These are phyloP conservation scores for Parmelia sp. DNA, from an alignment of 495 filamentous ascomycete species.

Conservation along the genomic window DNA sequence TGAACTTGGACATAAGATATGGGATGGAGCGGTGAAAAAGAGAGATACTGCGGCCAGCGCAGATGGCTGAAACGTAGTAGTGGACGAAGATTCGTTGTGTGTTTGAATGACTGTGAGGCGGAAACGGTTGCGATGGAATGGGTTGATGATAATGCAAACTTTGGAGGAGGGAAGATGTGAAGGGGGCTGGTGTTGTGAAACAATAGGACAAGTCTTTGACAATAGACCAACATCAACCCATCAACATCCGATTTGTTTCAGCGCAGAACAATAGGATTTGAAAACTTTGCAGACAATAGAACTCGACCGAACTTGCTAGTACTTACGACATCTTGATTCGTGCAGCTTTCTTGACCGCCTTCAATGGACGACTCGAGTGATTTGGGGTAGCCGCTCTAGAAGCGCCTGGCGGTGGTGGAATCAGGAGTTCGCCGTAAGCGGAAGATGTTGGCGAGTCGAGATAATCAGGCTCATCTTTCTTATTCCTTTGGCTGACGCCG, in stretches of 20 bases:
- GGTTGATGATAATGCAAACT: too few relatives aligned
- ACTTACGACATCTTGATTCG: constrained; percentile 69
- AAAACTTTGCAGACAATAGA: neutral
- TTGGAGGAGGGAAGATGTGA: neutral
- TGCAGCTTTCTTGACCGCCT: constrained; percentile 50
- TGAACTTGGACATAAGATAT: neutral
- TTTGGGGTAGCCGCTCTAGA: constrained; percentile 53
- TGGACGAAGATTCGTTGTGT: neutral
- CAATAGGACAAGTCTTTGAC: constrained; percentile 6
- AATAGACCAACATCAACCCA: constrained; percentile 3
- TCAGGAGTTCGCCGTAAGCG: constrained; percentile 24
- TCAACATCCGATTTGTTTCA: constrained; percentile 3
- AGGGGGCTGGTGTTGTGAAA: constrained; percentile 10
- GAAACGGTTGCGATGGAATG: neutral
- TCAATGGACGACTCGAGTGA: constrained; percentile 42
- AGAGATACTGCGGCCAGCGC: constrained; percentile 5
- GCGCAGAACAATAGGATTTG: neutral
- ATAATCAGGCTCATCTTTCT: constrained; percentile 27
- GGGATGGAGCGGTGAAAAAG: neutral
- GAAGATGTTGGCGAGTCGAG: constrained; percentile 28
- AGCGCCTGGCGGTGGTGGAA: constrained; percentile 36
- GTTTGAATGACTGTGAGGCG: neutral
- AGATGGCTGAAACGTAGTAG: neutral
- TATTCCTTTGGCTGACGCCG: constrained; percentile 21
- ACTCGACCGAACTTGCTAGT: neutral